Conservation (phyloP, 1,139 yeast species). For the Kodamaea suecica region DNA sequence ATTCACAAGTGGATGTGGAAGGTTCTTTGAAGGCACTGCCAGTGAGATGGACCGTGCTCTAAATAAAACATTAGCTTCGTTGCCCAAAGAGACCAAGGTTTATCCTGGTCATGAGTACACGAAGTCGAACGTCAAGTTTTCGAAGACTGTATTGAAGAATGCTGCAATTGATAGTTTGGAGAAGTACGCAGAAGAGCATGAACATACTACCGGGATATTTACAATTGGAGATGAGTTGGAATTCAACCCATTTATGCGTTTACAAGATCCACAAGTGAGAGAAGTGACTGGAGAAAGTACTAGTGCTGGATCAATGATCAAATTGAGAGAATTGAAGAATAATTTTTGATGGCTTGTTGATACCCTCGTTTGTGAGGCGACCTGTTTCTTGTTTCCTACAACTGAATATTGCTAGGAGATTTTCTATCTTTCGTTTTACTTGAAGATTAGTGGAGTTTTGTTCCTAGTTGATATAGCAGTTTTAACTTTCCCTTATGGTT, state of each 20-base stretch:
- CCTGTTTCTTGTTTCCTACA: background rate
- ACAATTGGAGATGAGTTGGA: conserved; percentile 79
- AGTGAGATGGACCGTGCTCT: conserved; percentile 74
- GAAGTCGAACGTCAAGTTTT: conserved; percentile 71
- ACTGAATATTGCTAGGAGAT: background rate
- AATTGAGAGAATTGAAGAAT: conserved; percentile 70
- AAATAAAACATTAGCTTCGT: conserved; percentile 50
- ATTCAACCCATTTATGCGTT: conserved; percentile 88
- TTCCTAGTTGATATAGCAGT: too few species aligned
- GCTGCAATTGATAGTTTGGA: conserved; percentile 54
- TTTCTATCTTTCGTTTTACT: too few species aligned
- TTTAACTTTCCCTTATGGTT: too few species aligned
- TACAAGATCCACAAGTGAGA: conserved; percentile 55
- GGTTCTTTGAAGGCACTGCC: conserved; percentile 91
- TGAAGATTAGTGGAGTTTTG: too few species aligned
- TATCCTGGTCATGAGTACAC: conserved; percentile 98
- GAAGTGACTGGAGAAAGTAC: conserved; percentile 38
- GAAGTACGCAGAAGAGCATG: conserved; percentile 50
- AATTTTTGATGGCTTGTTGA: conserved; percentile 29
- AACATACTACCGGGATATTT: conserved; percentile 77
- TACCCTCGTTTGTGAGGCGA: too few species aligned
- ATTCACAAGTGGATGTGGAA: conserved; percentile 92
- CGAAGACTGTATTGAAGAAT: conserved; percentile 58
- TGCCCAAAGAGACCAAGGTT: conserved; percentile 70
- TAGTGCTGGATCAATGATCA: conserved; percentile 58